phyloP scores from a whole-genome alignment of 495 filamentous ascomycete genomes.

The Cercophora samala region DNA sequence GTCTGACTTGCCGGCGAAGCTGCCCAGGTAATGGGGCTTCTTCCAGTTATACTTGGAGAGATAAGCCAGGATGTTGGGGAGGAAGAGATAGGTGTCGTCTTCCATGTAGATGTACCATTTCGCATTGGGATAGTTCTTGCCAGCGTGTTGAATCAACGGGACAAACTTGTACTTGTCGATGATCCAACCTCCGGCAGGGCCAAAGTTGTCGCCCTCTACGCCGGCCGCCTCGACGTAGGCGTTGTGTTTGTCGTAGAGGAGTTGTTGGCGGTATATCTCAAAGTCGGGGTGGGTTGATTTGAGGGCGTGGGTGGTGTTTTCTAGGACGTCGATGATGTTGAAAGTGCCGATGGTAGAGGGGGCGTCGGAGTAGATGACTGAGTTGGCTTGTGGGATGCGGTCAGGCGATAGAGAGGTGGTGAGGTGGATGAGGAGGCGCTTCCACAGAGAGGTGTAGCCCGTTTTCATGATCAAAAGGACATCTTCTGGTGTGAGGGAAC shows the following conservation, averaged over 20 bases:
- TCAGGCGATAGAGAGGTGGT: conserved; percentile 11
- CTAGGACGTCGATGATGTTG: conserved; percentile 13
- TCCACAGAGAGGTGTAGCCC: conserved; percentile 16
- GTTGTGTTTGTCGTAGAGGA: conserved; percentile 8
- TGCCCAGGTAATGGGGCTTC: conserved; percentile 15
- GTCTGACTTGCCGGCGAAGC: conserved; percentile 16
- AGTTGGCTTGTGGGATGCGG: conserved; percentile 11
- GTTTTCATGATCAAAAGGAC: conserved; percentile 18
- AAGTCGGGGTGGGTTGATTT: conserved; percentile 5
- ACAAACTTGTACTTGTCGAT: conserved; percentile 19
- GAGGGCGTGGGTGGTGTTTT: conserved; percentile 12
- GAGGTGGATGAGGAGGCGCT: conserved; percentile 17
- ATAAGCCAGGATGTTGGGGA: conserved; percentile 13
- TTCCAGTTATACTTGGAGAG: conserved; percentile 11
- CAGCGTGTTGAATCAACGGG: conserved; percentile 16
- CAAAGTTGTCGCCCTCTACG: conserved; percentile 17
- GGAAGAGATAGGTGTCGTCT: conserved; percentile 19
- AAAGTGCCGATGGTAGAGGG: conserved; percentile 7
- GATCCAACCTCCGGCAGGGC: conserved; percentile 17
- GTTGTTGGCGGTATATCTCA: conserved; percentile 16
- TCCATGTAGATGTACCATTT: conserved; percentile 24
- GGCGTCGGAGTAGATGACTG: conserved; percentile 15
- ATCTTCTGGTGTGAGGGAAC: conserved; percentile 1
- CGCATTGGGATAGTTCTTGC: conserved; percentile 11
- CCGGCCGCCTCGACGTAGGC: conserved; percentile 15